Percentiles rank a stretch among this genome's conserved stretches.
Evolutionary conservation across 2,329 filamentous ascomycete species (phyloP).

Genomic region (Calonectria honghensis): DNA sequence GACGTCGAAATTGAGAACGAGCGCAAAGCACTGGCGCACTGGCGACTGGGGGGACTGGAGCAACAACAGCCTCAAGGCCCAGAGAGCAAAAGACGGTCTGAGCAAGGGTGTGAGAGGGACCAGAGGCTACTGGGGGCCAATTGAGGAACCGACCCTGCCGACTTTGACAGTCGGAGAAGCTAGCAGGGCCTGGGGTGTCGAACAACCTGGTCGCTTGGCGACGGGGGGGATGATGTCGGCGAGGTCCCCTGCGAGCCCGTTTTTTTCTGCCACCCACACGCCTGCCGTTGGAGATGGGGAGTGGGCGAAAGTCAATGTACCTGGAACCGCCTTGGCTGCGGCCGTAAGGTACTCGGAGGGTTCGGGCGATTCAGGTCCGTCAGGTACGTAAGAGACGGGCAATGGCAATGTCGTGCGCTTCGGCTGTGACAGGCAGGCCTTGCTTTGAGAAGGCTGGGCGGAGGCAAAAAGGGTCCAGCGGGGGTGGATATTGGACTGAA

Average conservation of each 20-base stretch:
- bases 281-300: conserved; percentile 45
- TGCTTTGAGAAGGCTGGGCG: conserved; percentile 20
- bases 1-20: conserved; percentile 50
- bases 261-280: conserved; percentile 52
- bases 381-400: conserved; percentile 37
- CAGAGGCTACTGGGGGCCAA: conserved; percentile 52
- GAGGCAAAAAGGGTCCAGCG: conserved; percentile 21
- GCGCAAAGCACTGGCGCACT: conserved; percentile 36
- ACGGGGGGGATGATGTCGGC: conserved; percentile 53
- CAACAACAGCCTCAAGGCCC: conserved; percentile 50
- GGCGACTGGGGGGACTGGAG: conserved; percentile 30
- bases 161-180: conserved; percentile 55
- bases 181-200: conserved; percentile 54
- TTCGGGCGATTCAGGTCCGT: conserved; percentile 31
- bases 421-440: conserved; percentile 31
- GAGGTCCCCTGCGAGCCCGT: conserved; percentile 53
- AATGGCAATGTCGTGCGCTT: conserved; percentile 40
- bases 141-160: conserved; percentile 56
- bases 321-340: conserved; percentile 50
- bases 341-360: conserved; percentile 44
- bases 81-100: conserved; percentile 55
- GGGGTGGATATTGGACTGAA: conserved; percentile 35
- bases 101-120: conserved; percentile 50
- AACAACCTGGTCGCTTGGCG: conserved; percentile 53
- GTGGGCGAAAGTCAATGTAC: conserved; percentile 53